Conservation (phyloP, 2,329 filamentous ascomycete species). For the Ophiostoma piceae region DNA sequence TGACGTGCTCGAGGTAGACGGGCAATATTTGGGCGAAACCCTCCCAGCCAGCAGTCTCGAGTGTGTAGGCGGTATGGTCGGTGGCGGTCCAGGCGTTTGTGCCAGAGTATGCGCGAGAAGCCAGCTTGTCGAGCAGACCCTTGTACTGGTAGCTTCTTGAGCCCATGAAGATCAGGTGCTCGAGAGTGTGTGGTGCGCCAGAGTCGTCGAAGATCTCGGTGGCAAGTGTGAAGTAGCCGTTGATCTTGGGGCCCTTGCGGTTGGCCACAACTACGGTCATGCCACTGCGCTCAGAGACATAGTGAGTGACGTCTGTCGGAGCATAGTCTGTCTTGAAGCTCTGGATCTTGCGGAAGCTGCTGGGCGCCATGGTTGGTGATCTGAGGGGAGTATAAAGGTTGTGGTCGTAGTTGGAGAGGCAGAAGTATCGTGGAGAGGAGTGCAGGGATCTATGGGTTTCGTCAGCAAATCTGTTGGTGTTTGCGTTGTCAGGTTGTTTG, state of each 20-base stretch:
- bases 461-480: background rate
- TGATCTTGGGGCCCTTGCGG: conserved; percentile 87
- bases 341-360: conserved; percentile 75
- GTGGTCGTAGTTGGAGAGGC: conserved; percentile 14
- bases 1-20: conserved; percentile 89
- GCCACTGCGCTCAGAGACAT: conserved; percentile 90
- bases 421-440: background rate
- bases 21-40: conserved; percentile 92
- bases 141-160: conserved; percentile 93
- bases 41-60: conserved; percentile 94
- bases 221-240: conserved; percentile 89
- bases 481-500: background rate
- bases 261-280: conserved; percentile 93
- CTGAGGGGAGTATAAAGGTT: conserved; percentile 24
- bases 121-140: conserved; percentile 88
- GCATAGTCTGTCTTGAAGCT: conserved; percentile 87
- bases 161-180: conserved; percentile 81
- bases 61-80: conserved; percentile 92
- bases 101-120: conserved; percentile 83
- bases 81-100: conserved; percentile 98
- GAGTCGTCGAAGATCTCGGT: conserved; percentile 98
- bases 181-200: conserved; percentile 81
- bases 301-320: conserved; percentile 81
- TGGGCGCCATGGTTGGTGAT: conserved; percentile 47
- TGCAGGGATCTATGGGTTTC: background rate